Base-by-base conservation (phyloP, 164 flowering plant species). In the Macadamia tetraphylla region DNA sequence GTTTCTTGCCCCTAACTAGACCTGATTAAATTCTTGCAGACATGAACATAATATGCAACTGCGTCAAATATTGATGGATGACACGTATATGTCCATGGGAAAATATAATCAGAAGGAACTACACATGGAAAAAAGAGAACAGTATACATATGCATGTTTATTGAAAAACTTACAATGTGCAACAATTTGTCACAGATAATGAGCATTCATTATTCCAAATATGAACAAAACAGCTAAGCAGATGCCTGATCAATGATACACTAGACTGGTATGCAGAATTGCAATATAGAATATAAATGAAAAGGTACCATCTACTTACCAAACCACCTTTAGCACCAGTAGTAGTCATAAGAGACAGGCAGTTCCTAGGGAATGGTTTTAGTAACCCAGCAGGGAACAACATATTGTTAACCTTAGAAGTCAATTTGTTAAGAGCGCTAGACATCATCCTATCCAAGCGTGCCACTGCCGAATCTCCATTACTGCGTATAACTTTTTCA, bases 301-400 rank as follows among this genome's bases (percentile, higher is more conserved):
- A 58, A 58, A 31, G 12, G 15, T 14, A 6, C 32, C 9, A 6
- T 55, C 18, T 67, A 81, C 88, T 81, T 76, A 95, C 99, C 80
- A 77, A 67, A 70, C 91, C 76, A 70, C 99, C 99, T 83, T 95
- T 95, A 14, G 99, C 99, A 40, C 99, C 99, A 74, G 90, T 82
- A 57, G 85, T 84, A 14, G 99, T 95, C 99, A 95, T 95, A 58
- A 89, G 87, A 60, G 90, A 83, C 44, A 95, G 85, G 63, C 98
- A 90, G 70, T 95, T 95, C 73, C 73, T 81, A 30, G 91, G 94
- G 55, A 91, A 85, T 6, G 94, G 85, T 74, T 92, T 95, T 15
- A 70, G 61, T 55, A 92, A 65, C 17, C 94, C 98, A 51, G 74
- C 74, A 23, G 85, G 87, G 63, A 89, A 79, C 61, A 90, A 73